A percentile compares a stretch with the other conserved stretches of the same genome.
These are phyloP conservation scores for Saururus chinensis DNA, from an alignment of 164 flowering plant species.

Conservation along the genomic window DNA sequence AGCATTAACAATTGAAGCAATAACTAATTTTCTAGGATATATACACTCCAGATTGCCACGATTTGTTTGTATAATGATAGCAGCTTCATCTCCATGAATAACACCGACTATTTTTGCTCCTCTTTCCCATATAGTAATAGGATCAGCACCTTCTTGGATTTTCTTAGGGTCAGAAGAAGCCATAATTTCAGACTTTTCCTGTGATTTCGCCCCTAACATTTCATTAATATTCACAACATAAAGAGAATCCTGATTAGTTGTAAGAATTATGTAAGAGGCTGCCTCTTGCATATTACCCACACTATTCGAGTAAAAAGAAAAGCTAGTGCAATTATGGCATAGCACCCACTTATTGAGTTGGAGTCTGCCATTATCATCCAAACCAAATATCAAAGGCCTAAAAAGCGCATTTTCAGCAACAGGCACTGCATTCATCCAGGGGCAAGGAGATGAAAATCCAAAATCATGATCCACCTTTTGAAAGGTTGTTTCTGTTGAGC, in stretches of 20 bases:
- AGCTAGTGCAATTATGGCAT: constrained; percentile 78
- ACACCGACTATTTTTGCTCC: constrained; percentile 77
- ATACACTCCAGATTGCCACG: constrained; percentile 90
- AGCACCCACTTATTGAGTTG: constrained; percentile 46
- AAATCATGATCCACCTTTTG: constrained; percentile 20
- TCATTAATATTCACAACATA: constrained; percentile 53
- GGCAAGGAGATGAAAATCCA: constrained; percentile 59
- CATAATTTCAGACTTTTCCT: constrained; percentile 41
- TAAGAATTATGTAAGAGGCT: constrained; percentile 63
- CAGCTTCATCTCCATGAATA: constrained; percentile 90
- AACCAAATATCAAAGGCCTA: constrained; percentile 58
- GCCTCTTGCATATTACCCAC: constrained; percentile 22
- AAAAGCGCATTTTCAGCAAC: constrained; percentile 27
- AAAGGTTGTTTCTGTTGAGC: constrained; percentile 6
- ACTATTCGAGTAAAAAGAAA: constrained; percentile 69
- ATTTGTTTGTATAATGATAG: constrained; percentile 64
- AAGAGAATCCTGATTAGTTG: constrained; percentile 79
- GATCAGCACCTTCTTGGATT: constrained; percentile 32
- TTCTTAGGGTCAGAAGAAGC: constrained; percentile 26
- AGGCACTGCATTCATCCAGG: constrained; percentile 57
- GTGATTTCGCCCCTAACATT: constrained; percentile 36
- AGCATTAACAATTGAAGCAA: constrained; percentile 68
- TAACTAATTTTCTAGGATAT: constrained; percentile 83
- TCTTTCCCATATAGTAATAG: constrained; percentile 77
- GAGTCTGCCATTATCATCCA: constrained; percentile 60